Percentiles rank a stretch among this genome's conserved stretches.
phyloP scores from a whole-genome alignment of 2,329 filamentous ascomycete species.

The Aspergillus luchuensis region DNA sequence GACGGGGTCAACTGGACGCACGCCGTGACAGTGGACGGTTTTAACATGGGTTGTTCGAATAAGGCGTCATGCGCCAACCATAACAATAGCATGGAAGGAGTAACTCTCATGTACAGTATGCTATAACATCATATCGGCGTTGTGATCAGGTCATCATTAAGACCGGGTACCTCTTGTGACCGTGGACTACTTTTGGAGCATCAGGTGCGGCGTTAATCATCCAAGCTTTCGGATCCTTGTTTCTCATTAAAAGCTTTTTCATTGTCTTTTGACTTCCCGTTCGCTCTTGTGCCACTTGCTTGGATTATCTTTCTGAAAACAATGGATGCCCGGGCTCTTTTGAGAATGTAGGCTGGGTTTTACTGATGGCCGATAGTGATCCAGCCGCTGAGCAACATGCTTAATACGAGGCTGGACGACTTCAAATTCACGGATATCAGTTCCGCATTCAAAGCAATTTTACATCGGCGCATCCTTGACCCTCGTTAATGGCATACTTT shows the following conservation, averaged over 20 bases:
- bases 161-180: background rate
- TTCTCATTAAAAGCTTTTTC: background rate
- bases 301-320: background rate
- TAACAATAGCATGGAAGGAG: conserved; percentile 1
- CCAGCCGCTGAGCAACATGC: conserved; percentile 21
- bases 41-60: conserved; percentile 13
- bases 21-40: conserved; percentile 37
- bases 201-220: conserved; percentile 14
- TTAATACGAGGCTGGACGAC: background rate
- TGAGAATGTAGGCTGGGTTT: conserved; percentile 22
- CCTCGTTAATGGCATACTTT: no score
- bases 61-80: conserved; percentile 8
- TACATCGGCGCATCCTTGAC: no score
- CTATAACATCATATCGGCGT: background rate
- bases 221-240: background rate
- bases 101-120: conserved; percentile 8
- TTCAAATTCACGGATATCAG: background rate
- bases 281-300: background rate
- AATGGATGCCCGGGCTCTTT: background rate
- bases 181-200: conserved; percentile 4
- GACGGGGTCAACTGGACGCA: conserved; percentile 33
- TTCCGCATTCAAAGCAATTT: background rate
- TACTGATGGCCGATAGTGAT: background rate
- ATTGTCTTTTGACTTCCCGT: background rate
- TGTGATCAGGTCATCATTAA: background rate